Conservation (phyloP, 2,329 filamentous ascomycete genomes). For the Penicillium sp. region DNA sequence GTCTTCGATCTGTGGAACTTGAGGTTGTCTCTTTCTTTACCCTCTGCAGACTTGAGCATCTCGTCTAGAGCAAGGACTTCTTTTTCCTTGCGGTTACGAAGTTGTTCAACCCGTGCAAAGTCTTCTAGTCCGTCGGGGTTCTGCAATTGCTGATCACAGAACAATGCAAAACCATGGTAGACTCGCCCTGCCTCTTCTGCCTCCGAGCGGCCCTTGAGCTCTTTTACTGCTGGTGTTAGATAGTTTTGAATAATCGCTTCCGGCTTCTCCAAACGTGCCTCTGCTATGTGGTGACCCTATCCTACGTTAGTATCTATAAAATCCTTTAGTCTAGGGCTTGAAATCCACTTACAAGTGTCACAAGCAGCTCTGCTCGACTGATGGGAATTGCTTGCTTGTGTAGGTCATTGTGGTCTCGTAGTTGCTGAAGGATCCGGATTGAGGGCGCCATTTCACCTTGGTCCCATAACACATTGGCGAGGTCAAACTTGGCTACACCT, state of each 20-base stretch:
- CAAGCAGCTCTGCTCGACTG: slow-evolving; percentile 77
- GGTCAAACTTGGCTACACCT: slow-evolving; percentile 77
- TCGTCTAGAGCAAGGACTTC: slow-evolving; percentile 77
- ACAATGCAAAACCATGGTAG: slow-evolving; percentile 91
- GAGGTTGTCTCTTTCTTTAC: slow-evolving; percentile 61
- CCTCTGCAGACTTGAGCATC: slow-evolving; percentile 56
- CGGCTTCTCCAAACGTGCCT: slow-evolving; percentile 87
- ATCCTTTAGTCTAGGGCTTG: not conserved
- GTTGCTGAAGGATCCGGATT: slow-evolving; percentile 81
- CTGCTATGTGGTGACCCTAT: slow-evolving; percentile 81
- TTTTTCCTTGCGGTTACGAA: slow-evolving; percentile 78
- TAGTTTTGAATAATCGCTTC: slow-evolving; percentile 88
- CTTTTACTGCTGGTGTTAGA: slow-evolving; percentile 79
- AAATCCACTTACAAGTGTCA: slow-evolving; percentile 67
- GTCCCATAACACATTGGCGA: slow-evolving; percentile 90
- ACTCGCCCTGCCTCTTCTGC: slow-evolving; percentile 82
- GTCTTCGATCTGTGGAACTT: slow-evolving; percentile 70
- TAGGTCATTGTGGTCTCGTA: slow-evolving; percentile 66
- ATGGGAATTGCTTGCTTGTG: slow-evolving; percentile 73
- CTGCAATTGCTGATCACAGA: slow-evolving; percentile 93
- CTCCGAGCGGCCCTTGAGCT: slow-evolving; percentile 70
- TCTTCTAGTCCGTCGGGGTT: slow-evolving; percentile 85
- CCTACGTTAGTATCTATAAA: slow-evolving; percentile 12
- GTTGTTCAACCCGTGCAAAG: slow-evolving; percentile 75
- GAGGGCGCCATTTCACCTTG: slow-evolving; percentile 88